Evolutionary conservation across 371 early-diverging fungal species (phyloP).

Genomic region (Mortierella sp.): DNA sequence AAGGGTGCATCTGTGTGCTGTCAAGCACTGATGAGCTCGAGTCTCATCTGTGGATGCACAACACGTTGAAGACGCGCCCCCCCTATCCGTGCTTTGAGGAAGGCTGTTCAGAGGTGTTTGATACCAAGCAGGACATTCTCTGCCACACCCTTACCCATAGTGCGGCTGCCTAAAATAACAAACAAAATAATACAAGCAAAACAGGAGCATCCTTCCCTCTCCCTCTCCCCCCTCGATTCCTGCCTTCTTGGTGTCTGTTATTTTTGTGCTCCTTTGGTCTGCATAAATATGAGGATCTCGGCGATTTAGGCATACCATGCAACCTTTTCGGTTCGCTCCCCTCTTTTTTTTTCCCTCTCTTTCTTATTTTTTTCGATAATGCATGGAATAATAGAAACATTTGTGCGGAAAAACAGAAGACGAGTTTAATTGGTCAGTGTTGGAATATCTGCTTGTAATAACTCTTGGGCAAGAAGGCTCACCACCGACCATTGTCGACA

Average conservation of each 20-base stretch:
- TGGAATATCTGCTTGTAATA: no score
- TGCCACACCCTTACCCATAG: conserved; percentile 42
- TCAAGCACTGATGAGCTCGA: conserved; percentile 32
- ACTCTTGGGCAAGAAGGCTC: no score
- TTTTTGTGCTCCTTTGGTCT: not conserved
- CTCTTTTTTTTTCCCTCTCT: no score
- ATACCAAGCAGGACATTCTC: conserved; percentile 44
- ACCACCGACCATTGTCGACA: no score
- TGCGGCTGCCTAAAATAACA: not conserved
- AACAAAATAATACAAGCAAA: not conserved
- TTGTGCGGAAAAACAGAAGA: no score
- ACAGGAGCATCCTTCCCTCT: not conserved
- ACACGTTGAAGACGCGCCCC: conserved; percentile 48
- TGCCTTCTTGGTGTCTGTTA: not conserved
- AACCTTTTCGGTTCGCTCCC: no score
- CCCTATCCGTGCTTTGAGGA: conserved; percentile 55
- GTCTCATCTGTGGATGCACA: conserved; percentile 52
- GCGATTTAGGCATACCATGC: no score
- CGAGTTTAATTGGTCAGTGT: no score
- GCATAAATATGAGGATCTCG: no score
- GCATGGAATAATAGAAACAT: no score
- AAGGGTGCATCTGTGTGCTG: conserved; percentile 30
- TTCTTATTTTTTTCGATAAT: no score
- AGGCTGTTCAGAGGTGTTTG: conserved; percentile 41
- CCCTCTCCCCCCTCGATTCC: no score